phyloP scores from a whole-genome alignment of 495 filamentous ascomycete genomes.

The Penicillium argentinense region DNA sequence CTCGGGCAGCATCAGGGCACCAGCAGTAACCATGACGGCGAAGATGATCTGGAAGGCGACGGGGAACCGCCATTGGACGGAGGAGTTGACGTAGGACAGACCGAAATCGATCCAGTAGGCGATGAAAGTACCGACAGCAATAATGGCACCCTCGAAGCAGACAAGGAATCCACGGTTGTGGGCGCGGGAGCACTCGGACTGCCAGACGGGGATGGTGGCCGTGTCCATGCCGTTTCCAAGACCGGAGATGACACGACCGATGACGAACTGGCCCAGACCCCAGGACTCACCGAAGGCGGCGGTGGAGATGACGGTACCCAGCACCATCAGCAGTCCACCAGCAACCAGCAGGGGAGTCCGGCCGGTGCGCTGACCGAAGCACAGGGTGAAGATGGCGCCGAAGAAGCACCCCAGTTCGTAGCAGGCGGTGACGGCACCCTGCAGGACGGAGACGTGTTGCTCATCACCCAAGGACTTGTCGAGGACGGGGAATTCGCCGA shows the following conservation, averaged over 20 bases:
- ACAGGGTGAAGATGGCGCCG: conserved; percentile 71
- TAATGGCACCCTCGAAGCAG: conserved; percentile 77
- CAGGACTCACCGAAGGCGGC: conserved; percentile 44
- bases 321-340: conserved; percentile 69
- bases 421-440: conserved; percentile 75
- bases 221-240: conserved; percentile 76
- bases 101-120: conserved; percentile 87
- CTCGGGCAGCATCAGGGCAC: conserved; percentile 66
- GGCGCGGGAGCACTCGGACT: conserved; percentile 69
- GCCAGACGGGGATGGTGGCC: conserved; percentile 73
- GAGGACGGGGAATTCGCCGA: conserved; percentile 63
- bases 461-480: conserved; percentile 16
- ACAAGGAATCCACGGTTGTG: conserved; percentile 77
- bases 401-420: conserved; percentile 78
- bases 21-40: conserved; percentile 56
- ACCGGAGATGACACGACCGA: conserved; percentile 71
- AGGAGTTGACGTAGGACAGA: conserved; percentile 54
- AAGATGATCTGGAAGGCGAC: conserved; percentile 80
- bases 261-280: conserved; percentile 65
- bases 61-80: conserved; percentile 62
- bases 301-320: conserved; percentile 71
- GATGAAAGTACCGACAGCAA: conserved; percentile 74
- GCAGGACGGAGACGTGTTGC: conserved; percentile 62
- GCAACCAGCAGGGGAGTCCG: conserved; percentile 59
- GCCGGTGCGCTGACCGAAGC: conserved; percentile 66